Evolutionary conservation across 2,329 filamentous ascomycete genomes (phyloP), one percentile per base, ranked within the genome.

Genomic region (Dissoconium aciculare): DNA sequence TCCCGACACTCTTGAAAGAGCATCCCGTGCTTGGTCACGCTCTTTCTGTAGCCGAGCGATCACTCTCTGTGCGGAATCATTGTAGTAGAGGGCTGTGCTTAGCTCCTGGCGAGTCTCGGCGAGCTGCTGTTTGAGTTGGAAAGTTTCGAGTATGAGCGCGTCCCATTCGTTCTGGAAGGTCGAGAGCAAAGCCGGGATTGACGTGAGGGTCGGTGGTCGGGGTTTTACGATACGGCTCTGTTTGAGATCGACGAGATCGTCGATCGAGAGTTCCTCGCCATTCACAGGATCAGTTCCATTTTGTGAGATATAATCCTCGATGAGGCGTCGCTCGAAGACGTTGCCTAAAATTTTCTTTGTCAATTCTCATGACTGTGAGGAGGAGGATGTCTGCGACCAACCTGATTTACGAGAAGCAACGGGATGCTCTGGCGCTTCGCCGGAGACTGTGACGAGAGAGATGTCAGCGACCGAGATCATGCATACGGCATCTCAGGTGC

Each of bases 151-250:
- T 9, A 87, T 82, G 26, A 94, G 63, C 5, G 85, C 78, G 54
- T 98, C 89, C 89, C 89, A 98, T 66, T 98, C 89, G 56, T 92
- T 92, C 56, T 98, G 89, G 56, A 98, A 95, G 23, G 85, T 79
- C 29, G 82, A 79, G 33, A 98, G 78, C 33, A 98, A 71, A 11
- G 89, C 84, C 13, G 89, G 89, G 51, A 98, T 93, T 21, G 89
- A 98, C 32, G 89, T 95, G 48, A 95, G 74, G 17, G 83, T 85
- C 17, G 89, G 87, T 35, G 89, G 85, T 50, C 89, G 74, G 30
- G 89, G 87, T 46, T 80, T 79, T 39, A 94, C 82, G 45, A 83
- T 70, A 59, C 78, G 76, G 45, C 79, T 69, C 36, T 81, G 74
- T 62, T 89, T 83, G 56, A 98, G 69, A 41, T 84, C 76, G 49